Evolutionary conservation across 441 rosid species (phyloP).

Genomic region (Gossypium schwendimanii): DNA sequence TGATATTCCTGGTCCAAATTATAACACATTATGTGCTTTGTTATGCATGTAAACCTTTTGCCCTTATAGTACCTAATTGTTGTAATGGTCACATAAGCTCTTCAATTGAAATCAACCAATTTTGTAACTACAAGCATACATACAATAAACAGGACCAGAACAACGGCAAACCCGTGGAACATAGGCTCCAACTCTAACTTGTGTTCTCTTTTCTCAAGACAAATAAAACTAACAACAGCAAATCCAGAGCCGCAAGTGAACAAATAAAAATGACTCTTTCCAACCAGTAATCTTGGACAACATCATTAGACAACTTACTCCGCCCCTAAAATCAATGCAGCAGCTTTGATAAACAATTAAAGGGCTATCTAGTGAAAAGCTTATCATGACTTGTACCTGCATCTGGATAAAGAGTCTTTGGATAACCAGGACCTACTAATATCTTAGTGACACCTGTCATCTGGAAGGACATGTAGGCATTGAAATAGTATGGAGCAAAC

Average conservation of each 20-base stretch:
- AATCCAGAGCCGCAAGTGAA: neutral
- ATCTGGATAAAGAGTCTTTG: slow-evolving; percentile 78
- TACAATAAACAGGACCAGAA: neutral
- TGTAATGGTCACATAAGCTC: neutral
- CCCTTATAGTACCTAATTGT: neutral
- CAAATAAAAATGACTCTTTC: neutral
- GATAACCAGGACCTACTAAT: slow-evolving; percentile 69
- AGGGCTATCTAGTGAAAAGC: slow-evolving; percentile 1
- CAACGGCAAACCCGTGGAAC: neutral
- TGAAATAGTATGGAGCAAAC: slow-evolving; percentile 99
- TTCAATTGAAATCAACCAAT: slow-evolving; percentile 2
- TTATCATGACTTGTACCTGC: slow-evolving; percentile 48
- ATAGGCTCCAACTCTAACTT: neutral
- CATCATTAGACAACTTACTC: neutral
- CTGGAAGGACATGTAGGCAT: slow-evolving; percentile 96
- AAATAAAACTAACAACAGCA: neutral
- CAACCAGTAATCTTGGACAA: neutral
- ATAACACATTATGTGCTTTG: neutral
- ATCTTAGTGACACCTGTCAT: slow-evolving; percentile 94
- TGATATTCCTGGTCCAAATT: slow-evolving; percentile 1
- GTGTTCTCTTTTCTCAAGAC: neutral
- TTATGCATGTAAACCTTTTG: neutral
- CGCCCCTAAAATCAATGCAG: neutral
- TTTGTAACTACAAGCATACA: neutral
- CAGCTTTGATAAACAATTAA: neutral